Evolutionary conservation across 345 rosid species (phyloP), one percentile per base, ranked within the genome.

Genomic region (Populus davidiana): DNA sequence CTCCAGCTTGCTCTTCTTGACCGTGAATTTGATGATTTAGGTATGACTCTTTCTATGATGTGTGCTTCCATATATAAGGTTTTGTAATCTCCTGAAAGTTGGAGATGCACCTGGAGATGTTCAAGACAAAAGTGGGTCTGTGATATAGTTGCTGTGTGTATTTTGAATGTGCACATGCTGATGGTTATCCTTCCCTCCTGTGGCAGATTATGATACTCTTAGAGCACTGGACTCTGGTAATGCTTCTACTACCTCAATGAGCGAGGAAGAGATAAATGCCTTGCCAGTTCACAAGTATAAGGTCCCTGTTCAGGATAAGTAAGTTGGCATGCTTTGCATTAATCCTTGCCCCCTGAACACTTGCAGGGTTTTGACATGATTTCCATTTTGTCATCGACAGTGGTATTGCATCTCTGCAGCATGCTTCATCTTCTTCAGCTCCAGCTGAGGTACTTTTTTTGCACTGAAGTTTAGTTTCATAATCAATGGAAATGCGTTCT

Each of bases 1-100:
- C 93, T 96, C 80, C 99, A 96, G 83, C 94, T 96, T 77, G 97
- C 99, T 66, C 93, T 96, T 81, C 95, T 96, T 78, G 98, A 96
- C 70, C 92, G 91, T 64, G 98, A 96, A 76, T 96, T 96, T 83
- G 95, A 96, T 85, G 94, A 93, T 79, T 85, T 96, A 81, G 99
- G 99, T 96, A 67, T 49, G 87, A 49, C 68, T 23, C 18, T 65
- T 1, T 23, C 20, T 49, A 14, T 12, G 50, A 44, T 2, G 11
- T 14, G 17, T 47, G 3, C 18, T 4, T 47, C 50, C 50, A 3
- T 14, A 47, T 47, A 14, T 47, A 47, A 13, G 5, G 50, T 13
- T 12, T 39, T 0, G 5, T 47, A 3, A 47, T 47, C 50, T 47
- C 50, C 17, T 13, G 50, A 47, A 13, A 47, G 50, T 14, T 47